phyloP scores from a whole-genome alignment of 441 rosid genomes.

The Manihot esculenta region DNA sequence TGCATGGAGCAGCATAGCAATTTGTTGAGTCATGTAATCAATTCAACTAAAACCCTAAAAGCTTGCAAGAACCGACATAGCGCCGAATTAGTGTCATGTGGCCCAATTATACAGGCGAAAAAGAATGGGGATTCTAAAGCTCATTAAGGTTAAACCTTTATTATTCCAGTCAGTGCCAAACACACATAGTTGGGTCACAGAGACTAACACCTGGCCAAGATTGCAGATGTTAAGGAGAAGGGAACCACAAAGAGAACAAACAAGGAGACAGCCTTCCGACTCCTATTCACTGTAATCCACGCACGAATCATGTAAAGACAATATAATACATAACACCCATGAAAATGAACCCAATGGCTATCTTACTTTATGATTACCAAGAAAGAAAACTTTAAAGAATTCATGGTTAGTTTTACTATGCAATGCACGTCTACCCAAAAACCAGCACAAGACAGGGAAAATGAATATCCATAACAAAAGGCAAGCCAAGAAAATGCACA shows the following conservation, averaged over 20 bases:
- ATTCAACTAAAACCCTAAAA: slow-evolving; percentile 26
- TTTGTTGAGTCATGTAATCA: not conserved
- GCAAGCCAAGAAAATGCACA: slow-evolving; percentile 9
- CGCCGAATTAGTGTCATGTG: slow-evolving; percentile 37
- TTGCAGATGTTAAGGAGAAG: slow-evolving; percentile 52
- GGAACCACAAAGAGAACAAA: slow-evolving; percentile 66
- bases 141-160: slow-evolving; percentile 16
- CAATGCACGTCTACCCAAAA: slow-evolving; percentile 14
- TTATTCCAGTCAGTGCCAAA: slow-evolving; percentile 26
- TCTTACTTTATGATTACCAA: slow-evolving; percentile 49
- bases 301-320: slow-evolving; percentile 35
- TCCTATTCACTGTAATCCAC: slow-evolving; percentile 48
- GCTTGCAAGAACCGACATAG: slow-evolving; percentile 28
- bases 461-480: not conserved
- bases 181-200: slow-evolving; percentile 26
- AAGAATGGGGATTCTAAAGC: slow-evolving; percentile 41
- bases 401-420: slow-evolving; percentile 31
- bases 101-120: slow-evolving; percentile 19
- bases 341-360: slow-evolving; percentile 30
- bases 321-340: slow-evolving; percentile 21
- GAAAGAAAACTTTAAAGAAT: slow-evolving; percentile 25
- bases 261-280: slow-evolving; percentile 68
- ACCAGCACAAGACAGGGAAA: not conserved
- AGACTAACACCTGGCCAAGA: slow-evolving; percentile 53
- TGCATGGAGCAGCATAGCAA: slow-evolving; percentile 24